Percentiles rank a stretch among this genome's conserved stretches.
Evolutionary conservation across 169 alveolate genomes (phyloP).

Genomic region (Theileria equi): DNA sequence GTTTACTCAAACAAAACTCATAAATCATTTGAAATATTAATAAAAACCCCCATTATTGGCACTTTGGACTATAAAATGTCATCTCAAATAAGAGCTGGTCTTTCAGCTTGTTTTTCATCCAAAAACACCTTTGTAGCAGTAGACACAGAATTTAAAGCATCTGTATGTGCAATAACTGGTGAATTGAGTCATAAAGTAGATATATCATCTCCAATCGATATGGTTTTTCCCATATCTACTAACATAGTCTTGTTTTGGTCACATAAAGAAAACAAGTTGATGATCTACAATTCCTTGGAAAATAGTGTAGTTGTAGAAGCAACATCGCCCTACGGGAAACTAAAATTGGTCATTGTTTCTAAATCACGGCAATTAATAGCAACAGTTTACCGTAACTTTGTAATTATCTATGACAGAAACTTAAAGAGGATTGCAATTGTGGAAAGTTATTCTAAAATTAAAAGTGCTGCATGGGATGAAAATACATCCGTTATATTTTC

Average conservation of each 20-base stretch:
- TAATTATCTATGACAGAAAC: constrained; percentile 65
- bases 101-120: constrained; percentile 39
- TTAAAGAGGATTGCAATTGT: constrained; percentile 52
- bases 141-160: background rate
- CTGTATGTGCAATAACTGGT: constrained; percentile 7
- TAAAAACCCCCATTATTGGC: background rate
- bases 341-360: constrained; percentile 52
- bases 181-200: background rate
- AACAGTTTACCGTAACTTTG: constrained; percentile 58
- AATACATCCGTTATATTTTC: constrained; percentile 47
- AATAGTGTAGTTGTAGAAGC: background rate
- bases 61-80: background rate
- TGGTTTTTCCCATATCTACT: constrained; percentile 30
- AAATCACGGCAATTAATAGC: constrained; percentile 60
- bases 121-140: constrained; percentile 11
- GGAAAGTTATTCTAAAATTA: constrained; percentile 55
- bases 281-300: constrained; percentile 3
- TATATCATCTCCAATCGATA: constrained; percentile 5
- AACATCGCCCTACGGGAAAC: constrained; percentile 38
- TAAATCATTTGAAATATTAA: background rate
- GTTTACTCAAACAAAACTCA: background rate
- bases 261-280: background rate
- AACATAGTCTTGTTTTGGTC: constrained; percentile 31
- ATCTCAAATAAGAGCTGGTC: constrained; percentile 3
- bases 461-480: constrained; percentile 73